Conservation (phyloP, 1,284 basidiomycete genomes). For the Psilocybe mexicana region DNA sequence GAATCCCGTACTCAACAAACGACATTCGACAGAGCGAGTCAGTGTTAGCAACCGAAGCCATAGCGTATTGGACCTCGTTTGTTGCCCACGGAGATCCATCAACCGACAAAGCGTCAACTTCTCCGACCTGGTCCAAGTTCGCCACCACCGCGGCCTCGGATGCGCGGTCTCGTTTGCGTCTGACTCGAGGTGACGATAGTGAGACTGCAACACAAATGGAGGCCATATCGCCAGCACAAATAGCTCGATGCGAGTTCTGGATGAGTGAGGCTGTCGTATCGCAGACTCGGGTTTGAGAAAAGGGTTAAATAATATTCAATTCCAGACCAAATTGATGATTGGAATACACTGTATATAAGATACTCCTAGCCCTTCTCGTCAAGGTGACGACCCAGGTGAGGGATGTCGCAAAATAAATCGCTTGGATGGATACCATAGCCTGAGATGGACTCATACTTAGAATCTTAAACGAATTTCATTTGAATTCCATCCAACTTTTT, state of each 20-base stretch:
- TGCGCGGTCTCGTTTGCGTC: constrained; percentile 16
- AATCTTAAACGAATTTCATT: too few relatives aligned
- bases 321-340: too few relatives aligned
- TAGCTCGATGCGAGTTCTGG: constrained; percentile 41
- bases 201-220: constrained; percentile 31
- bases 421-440: too few relatives aligned
- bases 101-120: constrained; percentile 25
- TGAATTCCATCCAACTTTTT: too few relatives aligned
- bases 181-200: constrained; percentile 26
- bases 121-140: constrained; percentile 34
- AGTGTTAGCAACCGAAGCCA: constrained; percentile 39
- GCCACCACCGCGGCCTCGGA: not conserved
- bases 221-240: constrained; percentile 31
- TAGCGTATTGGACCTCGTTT: constrained; percentile 49
- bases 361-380: too few relatives aligned
- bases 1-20: not conserved
- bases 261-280: constrained; percentile 37
- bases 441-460: too few relatives aligned
- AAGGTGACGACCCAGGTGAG: too few relatives aligned
- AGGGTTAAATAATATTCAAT: not conserved
- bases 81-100: constrained; percentile 37
- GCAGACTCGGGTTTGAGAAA: constrained; percentile 17
- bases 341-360: too few relatives aligned
- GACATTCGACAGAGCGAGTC: constrained; percentile 38
- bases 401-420: too few relatives aligned